Evolutionary conservation across 2,329 filamentous ascomycete genomes (phyloP).

Genomic region (Pseudogymnoascus sp.): DNA sequence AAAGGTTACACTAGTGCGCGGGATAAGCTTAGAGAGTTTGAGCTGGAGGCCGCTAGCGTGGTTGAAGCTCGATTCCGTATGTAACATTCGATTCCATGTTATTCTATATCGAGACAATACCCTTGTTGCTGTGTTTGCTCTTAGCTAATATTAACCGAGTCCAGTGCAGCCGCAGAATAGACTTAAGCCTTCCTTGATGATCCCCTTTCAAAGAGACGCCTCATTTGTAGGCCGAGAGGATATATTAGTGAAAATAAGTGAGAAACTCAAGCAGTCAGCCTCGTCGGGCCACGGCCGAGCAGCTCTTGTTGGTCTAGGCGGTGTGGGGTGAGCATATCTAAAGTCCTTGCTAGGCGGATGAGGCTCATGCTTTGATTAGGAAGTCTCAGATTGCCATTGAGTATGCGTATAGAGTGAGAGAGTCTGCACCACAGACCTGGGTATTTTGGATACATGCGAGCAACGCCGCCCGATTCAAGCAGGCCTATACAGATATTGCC

Average conservation of each 20-base stretch:
- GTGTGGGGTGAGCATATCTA: constrained; percentile 15
- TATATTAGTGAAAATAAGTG: constrained; percentile 9
- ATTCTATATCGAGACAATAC: background rate
- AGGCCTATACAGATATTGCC: constrained; percentile 20
- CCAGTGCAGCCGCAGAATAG: background rate
- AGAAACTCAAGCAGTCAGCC: constrained; percentile 5
- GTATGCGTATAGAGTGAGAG: constrained; percentile 16
- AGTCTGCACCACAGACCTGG: background rate
- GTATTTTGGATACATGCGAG: constrained; percentile 22
- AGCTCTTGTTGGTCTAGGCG: constrained; percentile 16
- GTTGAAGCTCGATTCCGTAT: constrained; percentile 14
- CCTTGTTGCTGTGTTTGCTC: background rate
- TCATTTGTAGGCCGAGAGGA: constrained; percentile 16
- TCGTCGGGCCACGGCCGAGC: constrained; percentile 13
- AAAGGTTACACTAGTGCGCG: constrained; percentile 14
- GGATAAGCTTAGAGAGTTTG: constrained; percentile 14
- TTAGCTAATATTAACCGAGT: background rate
- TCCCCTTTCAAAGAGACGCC: constrained; percentile 15
- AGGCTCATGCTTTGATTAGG: background rate
- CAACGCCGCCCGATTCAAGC: constrained; percentile 14
- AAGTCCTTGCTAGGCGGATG: background rate
- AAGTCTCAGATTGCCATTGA: constrained; percentile 22
- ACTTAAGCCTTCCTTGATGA: constrained; percentile 10
- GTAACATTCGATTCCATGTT: background rate
- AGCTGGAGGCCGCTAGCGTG: constrained; percentile 11